Evolutionary conservation across 495 filamentous ascomycete species (phyloP), one percentile per base, ranked within the genome.

Genomic region (Aspergillus nanangensis): DNA sequence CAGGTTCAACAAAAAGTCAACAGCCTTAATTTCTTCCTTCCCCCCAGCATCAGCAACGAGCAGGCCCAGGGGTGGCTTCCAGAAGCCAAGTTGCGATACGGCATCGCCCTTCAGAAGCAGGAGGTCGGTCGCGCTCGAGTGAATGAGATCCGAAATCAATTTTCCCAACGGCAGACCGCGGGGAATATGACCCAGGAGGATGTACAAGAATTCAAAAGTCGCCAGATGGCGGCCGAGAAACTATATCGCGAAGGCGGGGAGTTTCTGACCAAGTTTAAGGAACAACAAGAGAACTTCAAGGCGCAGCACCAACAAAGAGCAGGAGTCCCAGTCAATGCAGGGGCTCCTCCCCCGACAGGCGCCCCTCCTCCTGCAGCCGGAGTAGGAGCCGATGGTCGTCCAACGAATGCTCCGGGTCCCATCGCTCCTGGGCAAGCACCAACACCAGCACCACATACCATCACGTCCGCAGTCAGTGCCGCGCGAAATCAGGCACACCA

Each of bases 401-500:
- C 61, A 25, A 52, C 51, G 32, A 55, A 49, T 36, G 46, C 60
- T 8, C 38, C 61, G 18, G 53, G 51, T 22, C 41, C 53, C 13
- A 62, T 65, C 50, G 63, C 65, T 38, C 46, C 63, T 5, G 65
- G 62, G 23, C 71, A 70, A 46, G 53, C 62, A 14, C 66, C 66
- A 13, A 62, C 70, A 13, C 70, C 71, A 17, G 71, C 73, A 37
- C 64, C 75, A 2, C 75, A 78, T 48, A 77, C 73, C 1, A 70
- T 78, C 25, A 79, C 70, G 46, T 77, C 75, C 34, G 75, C 75
- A 4, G 67, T 78, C 21, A 75, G 69, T 49, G 74, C 74, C 18
- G 75, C 75, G 13, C 63, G 75, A 19, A 72, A 60, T 20, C 74
- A 75, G 48, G 62, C 70, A 11, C 63, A 66, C 1, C 57, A 64